Conservation (phyloP, 2,329 filamentous ascomycete genomes). For the Phaeosphaeria sp. region DNA sequence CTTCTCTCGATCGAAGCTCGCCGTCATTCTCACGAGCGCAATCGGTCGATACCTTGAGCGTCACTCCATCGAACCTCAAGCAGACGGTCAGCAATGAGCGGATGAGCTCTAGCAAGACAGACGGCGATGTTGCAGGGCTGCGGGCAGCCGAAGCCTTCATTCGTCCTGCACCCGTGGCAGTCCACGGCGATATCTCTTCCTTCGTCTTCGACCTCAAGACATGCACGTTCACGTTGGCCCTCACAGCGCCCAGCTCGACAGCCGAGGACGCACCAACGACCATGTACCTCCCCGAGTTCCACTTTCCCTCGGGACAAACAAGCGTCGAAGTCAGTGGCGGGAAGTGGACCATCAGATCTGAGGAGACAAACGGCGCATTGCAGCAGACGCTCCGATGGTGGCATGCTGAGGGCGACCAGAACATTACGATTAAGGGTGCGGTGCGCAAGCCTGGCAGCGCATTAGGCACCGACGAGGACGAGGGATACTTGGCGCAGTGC, state of each 20-base stretch:
- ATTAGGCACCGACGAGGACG: conserved; percentile 69
- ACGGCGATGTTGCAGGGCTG: conserved; percentile 62
- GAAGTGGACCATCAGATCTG: conserved; percentile 83
- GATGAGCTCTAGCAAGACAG: conserved; percentile 46
- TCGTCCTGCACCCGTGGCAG: conserved; percentile 79
- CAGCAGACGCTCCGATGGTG: conserved; percentile 88
- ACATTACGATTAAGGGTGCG: conserved; percentile 75
- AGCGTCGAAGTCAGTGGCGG: conserved; percentile 80
- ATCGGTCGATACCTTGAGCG: conserved; percentile 54
- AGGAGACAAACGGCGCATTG: conserved; percentile 72
- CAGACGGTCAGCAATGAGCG: conserved; percentile 68
- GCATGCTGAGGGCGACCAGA: conserved; percentile 87
- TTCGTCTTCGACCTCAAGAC: conserved; percentile 84
- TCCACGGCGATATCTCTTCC: conserved; percentile 72
- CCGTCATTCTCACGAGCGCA: conserved; percentile 63
- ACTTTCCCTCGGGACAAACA: conserved; percentile 80
- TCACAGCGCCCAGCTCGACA: conserved; percentile 68
- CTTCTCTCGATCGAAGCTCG: conserved; percentile 57
- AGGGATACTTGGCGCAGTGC: conserved; percentile 76
- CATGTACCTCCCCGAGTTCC: conserved; percentile 87
- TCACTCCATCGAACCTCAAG: conserved; percentile 80
- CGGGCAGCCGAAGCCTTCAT: conserved; percentile 94
- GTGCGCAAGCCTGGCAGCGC: conserved; percentile 62
- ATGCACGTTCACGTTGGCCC: conserved; percentile 76
- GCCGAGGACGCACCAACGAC: conserved; percentile 74